Evolutionary conservation across 1,284 basidiomycete species (phyloP).

Genomic region (Lignosus rhinocerotis): DNA sequence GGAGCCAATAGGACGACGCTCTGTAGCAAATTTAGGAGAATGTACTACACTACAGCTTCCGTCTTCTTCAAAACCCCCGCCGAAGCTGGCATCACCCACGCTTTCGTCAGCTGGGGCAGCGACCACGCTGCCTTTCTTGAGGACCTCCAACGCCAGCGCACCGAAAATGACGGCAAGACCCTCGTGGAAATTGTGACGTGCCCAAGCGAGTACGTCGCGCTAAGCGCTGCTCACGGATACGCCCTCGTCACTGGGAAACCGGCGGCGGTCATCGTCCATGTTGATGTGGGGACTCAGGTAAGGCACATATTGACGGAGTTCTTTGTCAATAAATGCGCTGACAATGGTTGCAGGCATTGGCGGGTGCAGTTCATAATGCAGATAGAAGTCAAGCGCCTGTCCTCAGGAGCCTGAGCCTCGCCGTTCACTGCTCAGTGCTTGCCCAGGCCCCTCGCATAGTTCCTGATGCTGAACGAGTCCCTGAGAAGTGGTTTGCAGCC

Average conservation of each 20-base stretch:
- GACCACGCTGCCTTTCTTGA: conserved; percentile 71
- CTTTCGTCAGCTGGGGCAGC: conserved; percentile 74
- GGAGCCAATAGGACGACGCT: not conserved
- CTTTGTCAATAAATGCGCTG: not conserved
- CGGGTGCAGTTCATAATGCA: conserved; percentile 70
- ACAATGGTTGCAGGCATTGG: conserved; percentile 47
- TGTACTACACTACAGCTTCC: conserved; percentile 59
- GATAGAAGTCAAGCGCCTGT: conserved; percentile 59
- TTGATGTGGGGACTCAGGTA: conserved; percentile 59
- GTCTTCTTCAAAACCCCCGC: conserved; percentile 57
- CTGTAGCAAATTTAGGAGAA: not conserved
- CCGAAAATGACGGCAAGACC: conserved; percentile 38
- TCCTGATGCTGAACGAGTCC: too few species aligned
- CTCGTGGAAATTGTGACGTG: conserved; percentile 56
- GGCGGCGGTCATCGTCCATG: conserved; percentile 71
- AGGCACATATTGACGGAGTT: not conserved
- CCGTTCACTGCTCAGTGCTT: conserved; percentile 56
- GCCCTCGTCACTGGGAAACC: conserved; percentile 64
- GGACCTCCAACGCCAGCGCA: conserved; percentile 59
- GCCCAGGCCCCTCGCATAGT: too few species aligned
- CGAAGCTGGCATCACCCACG: conserved; percentile 63
- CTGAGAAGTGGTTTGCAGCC: too few species aligned
- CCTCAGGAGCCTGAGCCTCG: conserved; percentile 65
- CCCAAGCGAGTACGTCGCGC: conserved; percentile 73
- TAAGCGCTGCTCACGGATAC: conserved; percentile 71